A percentile compares a stretch with the other conserved stretches of the same genome.
Evolutionary conservation across 208 protist species (phyloP).

Genomic region (Novymonas esmeraldas): DNA sequence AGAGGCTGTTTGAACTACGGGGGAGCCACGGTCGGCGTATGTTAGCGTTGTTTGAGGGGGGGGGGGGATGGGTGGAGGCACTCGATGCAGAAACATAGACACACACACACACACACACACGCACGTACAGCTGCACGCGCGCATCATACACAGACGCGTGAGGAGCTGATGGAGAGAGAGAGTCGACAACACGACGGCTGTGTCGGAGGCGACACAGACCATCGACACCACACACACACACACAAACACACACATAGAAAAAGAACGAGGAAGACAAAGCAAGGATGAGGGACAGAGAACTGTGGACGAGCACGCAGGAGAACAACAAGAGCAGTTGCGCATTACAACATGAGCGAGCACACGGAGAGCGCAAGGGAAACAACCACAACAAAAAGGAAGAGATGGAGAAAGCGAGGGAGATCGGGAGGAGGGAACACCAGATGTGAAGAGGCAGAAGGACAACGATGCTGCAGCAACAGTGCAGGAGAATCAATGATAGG

Average conservation of each 20-base stretch:
- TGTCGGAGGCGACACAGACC: not conserved
- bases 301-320: too few relatives aligned
- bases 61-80: not conserved
- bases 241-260: not conserved
- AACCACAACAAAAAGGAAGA: not conserved
- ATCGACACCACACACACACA: too few relatives aligned
- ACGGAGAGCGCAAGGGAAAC: too few relatives aligned
- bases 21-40: not conserved
- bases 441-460: not conserved
- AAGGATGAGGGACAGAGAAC: too few relatives aligned
- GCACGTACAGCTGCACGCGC: not conserved
- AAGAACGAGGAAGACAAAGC: too few relatives aligned
- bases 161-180: not conserved
- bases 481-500: too few relatives aligned
- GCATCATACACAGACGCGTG: not conserved
- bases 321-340: too few relatives aligned
- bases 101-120: not conserved
- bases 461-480: too few relatives aligned
- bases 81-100: not conserved
- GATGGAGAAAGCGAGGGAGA: not conserved
- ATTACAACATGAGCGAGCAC: too few relatives aligned
- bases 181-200: not conserved
- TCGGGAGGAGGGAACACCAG: not conserved
- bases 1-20: too few relatives aligned
- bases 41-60: not conserved